Evolutionary conservation across 2,329 filamentous ascomycete genomes (phyloP).

Genomic region (Ophiostoma quercus): DNA sequence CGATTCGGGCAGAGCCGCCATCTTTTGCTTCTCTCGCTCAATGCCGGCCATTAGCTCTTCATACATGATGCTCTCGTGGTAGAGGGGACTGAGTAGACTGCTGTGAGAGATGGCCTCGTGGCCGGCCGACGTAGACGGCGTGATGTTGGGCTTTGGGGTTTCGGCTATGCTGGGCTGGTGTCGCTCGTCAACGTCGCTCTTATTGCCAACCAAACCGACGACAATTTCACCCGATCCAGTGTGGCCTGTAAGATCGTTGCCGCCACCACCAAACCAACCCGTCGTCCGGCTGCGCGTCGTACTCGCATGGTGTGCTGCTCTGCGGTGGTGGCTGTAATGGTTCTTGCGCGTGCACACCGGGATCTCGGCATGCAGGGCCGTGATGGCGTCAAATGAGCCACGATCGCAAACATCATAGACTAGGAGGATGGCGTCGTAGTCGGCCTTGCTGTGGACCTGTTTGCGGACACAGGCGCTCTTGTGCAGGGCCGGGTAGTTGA

Average conservation of each 20-base stretch:
- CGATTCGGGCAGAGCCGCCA: background rate
- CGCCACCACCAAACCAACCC: constrained; percentile 9
- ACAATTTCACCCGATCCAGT: constrained; percentile 37
- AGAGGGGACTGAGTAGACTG: background rate
- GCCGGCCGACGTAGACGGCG: background rate
- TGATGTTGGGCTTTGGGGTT: background rate
- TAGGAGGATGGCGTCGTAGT: constrained; percentile 33
- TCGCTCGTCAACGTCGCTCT: constrained; percentile 37
- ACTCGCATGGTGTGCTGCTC: background rate
- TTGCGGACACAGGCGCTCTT: constrained; percentile 24
- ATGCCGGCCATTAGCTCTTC: background rate
- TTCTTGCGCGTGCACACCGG: constrained; percentile 24
- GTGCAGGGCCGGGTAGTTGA: constrained; percentile 32
- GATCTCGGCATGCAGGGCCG: constrained; percentile 29
- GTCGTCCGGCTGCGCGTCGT: constrained; percentile 19
- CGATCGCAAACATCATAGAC: constrained; percentile 32
- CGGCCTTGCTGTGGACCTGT: constrained; percentile 27
- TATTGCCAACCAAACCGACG: constrained; percentile 66
- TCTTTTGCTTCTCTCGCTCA: background rate
- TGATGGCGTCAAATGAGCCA: constrained; percentile 28
- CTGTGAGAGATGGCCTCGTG: background rate
- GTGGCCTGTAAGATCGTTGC: constrained; percentile 17
- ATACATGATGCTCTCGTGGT: constrained; percentile 3
- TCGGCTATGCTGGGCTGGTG: background rate
- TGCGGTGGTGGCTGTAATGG: background rate